Evolutionary conservation across 352 stramenopile species (phyloP), one percentile per base, ranked within the genome.

Genomic region (Phytopythium cucurbitacearum): DNA sequence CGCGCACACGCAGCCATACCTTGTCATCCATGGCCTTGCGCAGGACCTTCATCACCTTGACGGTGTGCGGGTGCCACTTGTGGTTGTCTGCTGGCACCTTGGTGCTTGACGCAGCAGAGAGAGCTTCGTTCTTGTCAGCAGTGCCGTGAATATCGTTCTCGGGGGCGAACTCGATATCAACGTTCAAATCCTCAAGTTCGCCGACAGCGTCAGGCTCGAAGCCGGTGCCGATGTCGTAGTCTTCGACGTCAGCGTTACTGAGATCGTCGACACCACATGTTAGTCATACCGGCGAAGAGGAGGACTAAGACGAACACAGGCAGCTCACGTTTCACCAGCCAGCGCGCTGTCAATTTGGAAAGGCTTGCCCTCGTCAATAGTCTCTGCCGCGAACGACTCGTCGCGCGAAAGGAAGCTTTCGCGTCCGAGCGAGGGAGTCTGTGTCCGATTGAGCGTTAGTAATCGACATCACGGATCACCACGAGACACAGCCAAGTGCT

Each of bases 31-130:
- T 64, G 7, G 85, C 87, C 48, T 80, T 72, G 9, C 80, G 76
- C 64, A 95, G 39, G n/a, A 94, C 81, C 40, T 90, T 87, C 76
- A 93, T 93, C 51, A 99, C 95, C 62, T 97, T 97, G 51, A 98
- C 82, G 1, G 96, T 99, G 69, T 99, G 94, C 38, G 96, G 97
- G 73, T 99, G 96, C 96, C 96, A 99, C 62, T 98, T 98, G 72
- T 97, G 88, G 46, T 91, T 80, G 5, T 77, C 81, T 1, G 74
- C 83, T 0, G 76, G 80, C 8, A 59, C 71, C 28, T 58, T 73
- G 11, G 58, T 53, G 6, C 3, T 5, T 8, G 11, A 34, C 35
- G n/a, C n/a, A 16, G 35, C 21, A 28, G 21, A 2, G 21, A 28
- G 35, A 62, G 58, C 15, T 36, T 75, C 32, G 43, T 74, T 58